These are phyloP conservation scores for Kitagawia praeruptora DNA, from an alignment of 129 eudicot species.

Conservation along the genomic window DNA sequence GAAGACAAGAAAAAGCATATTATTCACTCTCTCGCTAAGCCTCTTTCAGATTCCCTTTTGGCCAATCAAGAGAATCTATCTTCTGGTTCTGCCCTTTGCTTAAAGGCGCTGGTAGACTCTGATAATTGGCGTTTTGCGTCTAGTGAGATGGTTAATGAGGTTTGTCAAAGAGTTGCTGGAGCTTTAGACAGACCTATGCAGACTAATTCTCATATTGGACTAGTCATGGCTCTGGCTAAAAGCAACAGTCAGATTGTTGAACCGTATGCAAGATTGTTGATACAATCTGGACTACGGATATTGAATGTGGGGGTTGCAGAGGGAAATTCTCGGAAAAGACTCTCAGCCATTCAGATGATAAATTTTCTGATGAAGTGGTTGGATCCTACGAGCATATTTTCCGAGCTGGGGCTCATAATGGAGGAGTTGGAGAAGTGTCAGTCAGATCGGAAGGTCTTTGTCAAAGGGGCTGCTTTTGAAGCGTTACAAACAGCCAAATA, in stretches of 20 bases:
- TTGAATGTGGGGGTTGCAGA: conserved; percentile 48
- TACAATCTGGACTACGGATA: conserved; percentile 58
- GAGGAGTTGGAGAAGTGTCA: conserved; percentile 77
- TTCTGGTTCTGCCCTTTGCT: conserved; percentile 84
- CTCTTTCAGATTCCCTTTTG: conserved; percentile 76
- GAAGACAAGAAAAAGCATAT: conserved; percentile 49
- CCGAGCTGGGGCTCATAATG: conserved; percentile 60
- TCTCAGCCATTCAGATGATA: conserved; percentile 83
- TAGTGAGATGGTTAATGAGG: conserved; percentile 67
- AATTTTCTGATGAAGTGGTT: conserved; percentile 69
- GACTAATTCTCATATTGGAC: conserved; percentile 69
- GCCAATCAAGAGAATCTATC: conserved; percentile 66
- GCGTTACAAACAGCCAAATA: conserved; percentile 68
- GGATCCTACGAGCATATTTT: conserved; percentile 64
- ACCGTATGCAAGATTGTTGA: conserved; percentile 66
- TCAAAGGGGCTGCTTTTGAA: conserved; percentile 82
- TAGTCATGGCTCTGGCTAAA: conserved; percentile 77
- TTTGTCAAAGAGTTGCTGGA: conserved; percentile 71
- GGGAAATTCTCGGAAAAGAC: conserved; percentile 63
- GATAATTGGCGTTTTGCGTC: conserved; percentile 91
- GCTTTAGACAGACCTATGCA: conserved; percentile 66
- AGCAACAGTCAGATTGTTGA: conserved; percentile 59
- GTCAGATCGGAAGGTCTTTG: conserved; percentile 75
- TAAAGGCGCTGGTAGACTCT: conserved; percentile 76
- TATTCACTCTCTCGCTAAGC: conserved; percentile 74